Evolutionary conservation across 805 yeast species (phyloP), one percentile per base, ranked within the genome.

Genomic region (Saturnispora galanensis): DNA sequence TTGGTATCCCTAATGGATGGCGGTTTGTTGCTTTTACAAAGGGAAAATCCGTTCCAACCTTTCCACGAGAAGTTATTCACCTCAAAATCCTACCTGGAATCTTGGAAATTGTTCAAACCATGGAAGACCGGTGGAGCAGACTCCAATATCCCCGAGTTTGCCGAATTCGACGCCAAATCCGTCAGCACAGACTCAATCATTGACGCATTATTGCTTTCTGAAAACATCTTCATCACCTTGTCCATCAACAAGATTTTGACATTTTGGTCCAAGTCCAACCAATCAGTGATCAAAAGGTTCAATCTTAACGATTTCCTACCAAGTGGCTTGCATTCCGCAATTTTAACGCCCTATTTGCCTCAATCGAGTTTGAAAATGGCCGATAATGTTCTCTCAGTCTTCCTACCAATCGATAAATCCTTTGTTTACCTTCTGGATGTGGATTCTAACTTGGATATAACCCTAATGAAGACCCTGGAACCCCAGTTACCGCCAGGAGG

Each of bases 1-100:
- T 57, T 87, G 3, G 76, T 82, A 0, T 69, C 86, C 4, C 66
- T 88, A 40, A 69, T 71, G 37, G 95, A 89, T 62, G 96, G 97
- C 21, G 86, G 89, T 1, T 58, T 88, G 35, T 62, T 86, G 41
- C 79, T 78, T 38, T 65, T 83, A 46, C 52, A 54, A 31, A 65
- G 77, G 51, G 36, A 41, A 1, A 33, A 35, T 15, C 47, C 47
- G n/a, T 49, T 44, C 18, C 52, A 44, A 7, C 50, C 53, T 15
- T 53, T 52, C 18, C 40, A 46, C n/a, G 56, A 58, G 4, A 42
- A 52, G 1, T 59, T 65, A 28, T 83, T 82, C 58, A 73, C 70
- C 47, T 88, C 81, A 64, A 52, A 69, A 53, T 60, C 77, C 10
- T 76, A 69, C 51, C 55, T 60, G 54, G 54, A 55, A 7, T 42